Evolutionary conservation across 805 yeast genomes (phyloP), one percentile per base, ranked within the genome.

Genomic region (Nakazawaea pomicola): DNA sequence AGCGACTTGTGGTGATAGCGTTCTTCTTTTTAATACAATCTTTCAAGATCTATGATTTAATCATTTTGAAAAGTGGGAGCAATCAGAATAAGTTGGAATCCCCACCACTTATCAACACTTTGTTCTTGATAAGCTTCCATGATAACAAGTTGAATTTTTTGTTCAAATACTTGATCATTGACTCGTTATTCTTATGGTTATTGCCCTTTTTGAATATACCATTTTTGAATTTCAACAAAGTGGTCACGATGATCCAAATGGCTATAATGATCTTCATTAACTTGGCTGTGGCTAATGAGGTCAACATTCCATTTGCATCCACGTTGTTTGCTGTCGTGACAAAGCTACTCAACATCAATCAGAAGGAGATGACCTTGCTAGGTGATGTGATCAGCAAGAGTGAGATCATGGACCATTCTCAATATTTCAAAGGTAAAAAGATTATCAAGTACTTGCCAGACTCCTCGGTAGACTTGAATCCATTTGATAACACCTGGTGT

Each of bases 361-460:
- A 54, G 34, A 61, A 54, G 23, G 67, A 63, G 36, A 43, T 62
- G 21, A 51, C 63, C 2, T 45, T 63, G 7, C 36, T 55, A 31
- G 67, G 58, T 31, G 56, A 61, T 14, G 52, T 60, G 29, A 56
- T 60, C 10, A 64, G 64, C 36, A 46, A 72, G 4, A 56, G 61
- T 16, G 51, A 55, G 24, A 55, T 69, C 10, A 42, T 61, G 4
- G 77, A 76, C 45, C 70, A 71, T 51, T 65, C 75, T 17, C 55
- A 75, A 2, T 95, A 89, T 58, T 83, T 90, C 57, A 83, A 77
- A 53, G 99, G 99, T 33, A 79, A 78, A 32, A 85, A 86, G 54
- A 84, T 90, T 1, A 82, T 93, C 46, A 84, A 90, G 54, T 84
- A 85, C 46, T 65, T 93, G 27, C 98, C 99, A 0, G 97, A 91